phyloP scores from a whole-genome alignment of 1,284 basidiomycete genomes.

The Boletus mariae region DNA sequence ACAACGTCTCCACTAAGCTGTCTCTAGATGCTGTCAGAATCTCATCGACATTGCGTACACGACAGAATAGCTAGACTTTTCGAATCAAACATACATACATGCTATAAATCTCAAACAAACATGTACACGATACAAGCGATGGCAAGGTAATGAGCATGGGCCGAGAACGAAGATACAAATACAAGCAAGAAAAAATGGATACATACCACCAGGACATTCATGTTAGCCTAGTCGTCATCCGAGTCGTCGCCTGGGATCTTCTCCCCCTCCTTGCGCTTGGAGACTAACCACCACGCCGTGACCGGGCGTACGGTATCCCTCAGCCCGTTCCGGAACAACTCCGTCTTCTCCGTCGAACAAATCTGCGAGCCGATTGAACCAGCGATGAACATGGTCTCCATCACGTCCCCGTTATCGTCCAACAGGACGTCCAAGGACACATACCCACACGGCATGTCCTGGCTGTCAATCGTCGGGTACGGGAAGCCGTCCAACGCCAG shows the following conservation, averaged over 20 bases:
- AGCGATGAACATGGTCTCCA: conserved; percentile 38
- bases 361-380: conserved; percentile 38
- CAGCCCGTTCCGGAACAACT: conserved; percentile 27
- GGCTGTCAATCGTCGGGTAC: conserved; percentile 35
- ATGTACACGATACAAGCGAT: neutral
- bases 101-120: neutral
- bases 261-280: conserved; percentile 6
- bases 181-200: neutral
- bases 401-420: conserved; percentile 33
- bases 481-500: conserved; percentile 35
- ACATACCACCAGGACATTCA: neutral
- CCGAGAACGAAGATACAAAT: neutral
- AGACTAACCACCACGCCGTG: conserved; percentile 33
- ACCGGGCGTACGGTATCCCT: conserved; percentile 33
- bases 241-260: neutral
- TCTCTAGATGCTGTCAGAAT: neutral
- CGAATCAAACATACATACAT: neutral
- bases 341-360: conserved; percentile 32
- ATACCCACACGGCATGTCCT: conserved; percentile 35
- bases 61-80: neutral
- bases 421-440: conserved; percentile 38
- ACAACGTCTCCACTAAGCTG: too few relatives aligned
- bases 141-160: neutral
- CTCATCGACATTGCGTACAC: neutral
- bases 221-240: neutral